These are phyloP conservation scores for Thalassiosira hispida DNA, from an alignment of 352 stramenopile genomes.

Conservation along the genomic window DNA sequence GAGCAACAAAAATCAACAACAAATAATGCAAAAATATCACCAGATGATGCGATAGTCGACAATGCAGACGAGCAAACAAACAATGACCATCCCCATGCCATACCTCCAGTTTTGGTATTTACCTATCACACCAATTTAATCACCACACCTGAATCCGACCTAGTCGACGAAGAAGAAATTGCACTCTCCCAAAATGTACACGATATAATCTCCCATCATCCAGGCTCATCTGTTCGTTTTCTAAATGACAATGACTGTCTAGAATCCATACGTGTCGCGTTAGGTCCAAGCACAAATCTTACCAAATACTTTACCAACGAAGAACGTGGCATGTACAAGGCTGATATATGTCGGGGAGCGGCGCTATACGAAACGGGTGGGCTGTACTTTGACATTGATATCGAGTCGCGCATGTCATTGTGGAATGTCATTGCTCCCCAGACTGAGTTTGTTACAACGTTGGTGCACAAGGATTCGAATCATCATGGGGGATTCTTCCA, in stretches of 20 bases:
- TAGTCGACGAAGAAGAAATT: slow-evolving; percentile 57
- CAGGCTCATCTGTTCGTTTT: slow-evolving; percentile 56
- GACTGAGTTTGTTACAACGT: slow-evolving; percentile 73
- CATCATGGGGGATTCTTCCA: slow-evolving; percentile 77
- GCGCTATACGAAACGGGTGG: slow-evolving; percentile 79
- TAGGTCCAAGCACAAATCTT: slow-evolving; percentile 48
- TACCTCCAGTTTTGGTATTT: slow-evolving; percentile 75
- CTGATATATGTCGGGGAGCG: slow-evolving; percentile 79
- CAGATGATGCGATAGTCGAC: not conserved
- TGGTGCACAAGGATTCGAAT: slow-evolving; percentile 74
- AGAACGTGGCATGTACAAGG: slow-evolving; percentile 80
- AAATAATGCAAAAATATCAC: slow-evolving; percentile 6
- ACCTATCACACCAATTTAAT: slow-evolving; percentile 77
- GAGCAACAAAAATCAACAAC: not conserved
- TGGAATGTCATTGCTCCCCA: slow-evolving; percentile 52
- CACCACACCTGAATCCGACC: slow-evolving; percentile 32
- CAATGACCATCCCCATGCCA: slow-evolving; percentile 44
- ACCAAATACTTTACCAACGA: slow-evolving; percentile 67
- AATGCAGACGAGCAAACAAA: not conserved
- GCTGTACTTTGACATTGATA: slow-evolving; percentile 83
- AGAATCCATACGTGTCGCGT: slow-evolving; percentile 43
- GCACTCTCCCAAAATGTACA: slow-evolving; percentile 66
- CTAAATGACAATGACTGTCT: slow-evolving; percentile 74
- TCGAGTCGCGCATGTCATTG: slow-evolving; percentile 69
- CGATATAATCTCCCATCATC: slow-evolving; percentile 65